Base-by-base conservation (phyloP, 1,139 yeast species). In the Yamadazyma siamensis region DNA sequence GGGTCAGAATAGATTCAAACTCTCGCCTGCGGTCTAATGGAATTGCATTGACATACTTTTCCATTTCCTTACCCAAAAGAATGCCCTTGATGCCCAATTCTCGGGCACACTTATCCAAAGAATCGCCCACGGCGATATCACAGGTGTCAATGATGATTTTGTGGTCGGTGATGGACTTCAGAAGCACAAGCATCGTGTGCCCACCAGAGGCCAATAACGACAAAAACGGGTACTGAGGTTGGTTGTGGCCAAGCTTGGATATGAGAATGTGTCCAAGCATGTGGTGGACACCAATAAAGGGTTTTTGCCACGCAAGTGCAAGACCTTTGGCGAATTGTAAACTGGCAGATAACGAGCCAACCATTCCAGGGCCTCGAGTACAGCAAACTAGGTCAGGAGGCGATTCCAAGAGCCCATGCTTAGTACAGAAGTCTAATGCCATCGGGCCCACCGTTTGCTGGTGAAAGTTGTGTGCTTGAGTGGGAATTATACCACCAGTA, bases 281-380 rank as follows among this genome's bases (percentile, higher is more conserved):
- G 49, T 94, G 98, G 50, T 94, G 95, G 0, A 91, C 96, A 0
- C 97, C 97, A 1, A 91, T 63, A 15, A 87, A 49, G 0, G 96
- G 96, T 3, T 66, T 71, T 15, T 71, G 57, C 82, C 88, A 82
- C 0, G 88, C 96, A 0, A 83, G 63, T 0, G 89, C 64, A 12
- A 91, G 60, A 0, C 97, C 98, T 46, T 87, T 84, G 0, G 95
- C 95, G 25, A 87, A 59, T 47, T 84, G 94, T 24, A 85, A 65
- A 2, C 96, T 94, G 0, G 87, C 83, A 11, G 87, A 73, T 13
- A 91, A 61, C 0, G 95, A 82, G 0, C 96, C 96, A 11, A 80
- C 74, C 96, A 94, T 88, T 0, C 99, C 99, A 0, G 99, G 99
- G 0, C 99, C 99, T 44, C 95, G 62, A 0, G 99, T 91, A 7